Base-by-base conservation (phyloP, 768 basidiomycete genomes). In the Termitomyces titanicus region DNA sequence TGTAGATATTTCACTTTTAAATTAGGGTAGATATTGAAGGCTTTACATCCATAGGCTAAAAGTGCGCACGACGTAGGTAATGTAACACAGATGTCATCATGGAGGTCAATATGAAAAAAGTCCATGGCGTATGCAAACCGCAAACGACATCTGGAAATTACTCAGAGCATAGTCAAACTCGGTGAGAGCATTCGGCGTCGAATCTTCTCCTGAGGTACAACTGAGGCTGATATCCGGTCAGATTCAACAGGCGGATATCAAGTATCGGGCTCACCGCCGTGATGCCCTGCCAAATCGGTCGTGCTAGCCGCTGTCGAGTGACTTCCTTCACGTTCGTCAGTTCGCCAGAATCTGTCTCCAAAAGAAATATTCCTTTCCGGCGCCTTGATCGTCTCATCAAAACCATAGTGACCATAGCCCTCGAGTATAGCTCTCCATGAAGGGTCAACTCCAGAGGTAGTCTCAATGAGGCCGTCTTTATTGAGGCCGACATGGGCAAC, bases 401-500 rank as follows among this genome's bases (percentile, higher is more conserved):
- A 43, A 27, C 35, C 45, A 25, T 24, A 20, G 18, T 52, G 40
- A 3, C 65, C 62, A 49, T 71, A 64, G 18, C 66, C 68, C 53
- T 71, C 67, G 54, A 74, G 59, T 46, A 75, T 71, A 37, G 64
- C 63, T 56, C 72, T 76, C 84, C 83, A 86, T 25, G 79, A 74
- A 0, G 77, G 74, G 45, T 83, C 80, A 38, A 83, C 70, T 56
- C 76, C 79, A 47, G 75, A 76, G 44, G 79, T 80, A 9, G 79
- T 74, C 68, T 84, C 82, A 59, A 83, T 74, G 51, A 70, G 67
- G 4, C 81, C 82, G 8, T 75, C 70, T 51, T 69, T 71, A 61
- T 77, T 78, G 47, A 85, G 68, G 8, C 85, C 85, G 48, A 88
- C 78, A 64, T 88, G 87, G 20, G 81, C 77, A 51, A 86, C 74